phyloP scores from a whole-genome alignment of 371 early-diverging fungal species.

The Aphelidium insulamus region DNA sequence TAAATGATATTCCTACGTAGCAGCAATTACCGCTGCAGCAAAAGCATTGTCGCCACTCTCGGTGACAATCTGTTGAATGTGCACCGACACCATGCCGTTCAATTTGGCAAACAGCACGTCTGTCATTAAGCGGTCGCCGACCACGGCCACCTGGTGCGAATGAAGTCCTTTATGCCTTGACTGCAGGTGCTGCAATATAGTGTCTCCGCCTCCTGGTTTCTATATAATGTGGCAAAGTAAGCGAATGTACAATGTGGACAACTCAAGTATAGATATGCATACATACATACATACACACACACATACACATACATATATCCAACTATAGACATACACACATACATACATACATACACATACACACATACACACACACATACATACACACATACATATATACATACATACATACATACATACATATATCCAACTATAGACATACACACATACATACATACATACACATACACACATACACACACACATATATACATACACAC shows the following conservation, averaged over 20 bases:
- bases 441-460: not conserved
- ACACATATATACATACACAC: not conserved
- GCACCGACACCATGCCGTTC: conserved; percentile 45
- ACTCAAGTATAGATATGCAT: conserved; percentile 30
- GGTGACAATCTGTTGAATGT: conserved; percentile 41
- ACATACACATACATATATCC: conserved; percentile 13
- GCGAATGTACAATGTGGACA: too few species aligned
- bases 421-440: not conserved
- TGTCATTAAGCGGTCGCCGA: conserved; percentile 74
- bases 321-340: conserved; percentile 1
- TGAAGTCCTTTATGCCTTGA: conserved; percentile 2
- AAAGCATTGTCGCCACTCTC: conserved; percentile 50
- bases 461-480: not conserved
- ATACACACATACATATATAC: conserved; percentile 8
- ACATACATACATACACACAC: conserved; percentile 16
- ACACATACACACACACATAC: not conserved
- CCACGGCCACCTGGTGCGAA: conserved; percentile 33
- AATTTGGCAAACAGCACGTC: conserved; percentile 67
- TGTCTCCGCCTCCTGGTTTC: conserved; percentile 58
- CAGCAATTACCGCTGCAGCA: conserved; percentile 38
- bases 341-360: not conserved
- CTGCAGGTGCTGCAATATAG: conserved; percentile 16
- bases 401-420: conserved; percentile 1
- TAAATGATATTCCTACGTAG: too few species aligned
- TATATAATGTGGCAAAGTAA: conserved; percentile 34